Conservation (phyloP, 345 rosid genomes). For the Eucalyptus pauciflora region DNA sequence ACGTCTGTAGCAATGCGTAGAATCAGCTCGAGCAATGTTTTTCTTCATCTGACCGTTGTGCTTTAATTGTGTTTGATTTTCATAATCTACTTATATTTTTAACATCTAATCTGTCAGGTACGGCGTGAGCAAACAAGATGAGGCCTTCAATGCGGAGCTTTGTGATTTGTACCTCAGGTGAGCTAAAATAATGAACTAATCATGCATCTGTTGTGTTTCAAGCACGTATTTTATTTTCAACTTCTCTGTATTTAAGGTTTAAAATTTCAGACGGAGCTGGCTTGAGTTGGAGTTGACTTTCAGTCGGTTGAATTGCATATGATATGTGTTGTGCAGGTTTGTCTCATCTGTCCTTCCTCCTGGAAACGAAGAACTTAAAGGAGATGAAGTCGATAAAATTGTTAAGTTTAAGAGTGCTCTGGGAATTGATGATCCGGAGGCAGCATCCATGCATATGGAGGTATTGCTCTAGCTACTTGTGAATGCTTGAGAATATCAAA, state of each 20-base stretch:
- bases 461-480: slow-evolving; percentile 14
- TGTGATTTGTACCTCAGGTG: slow-evolving; percentile 75
- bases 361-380: slow-evolving; percentile 62
- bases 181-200: not conserved
- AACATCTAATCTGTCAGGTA: slow-evolving; percentile 22
- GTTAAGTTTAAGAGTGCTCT: slow-evolving; percentile 63
- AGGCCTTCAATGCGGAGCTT: slow-evolving; percentile 74
- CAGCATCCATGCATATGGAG: slow-evolving; percentile 97
- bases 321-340: slow-evolving; percentile 26
- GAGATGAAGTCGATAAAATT: slow-evolving; percentile 78
- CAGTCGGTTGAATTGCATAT: not conserved
- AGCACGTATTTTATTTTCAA: not conserved
- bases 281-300: not conserved
- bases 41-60: not conserved
- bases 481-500: not conserved
- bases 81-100: not conserved
- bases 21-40: not conserved
- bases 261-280: not conserved
- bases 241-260: not conserved
- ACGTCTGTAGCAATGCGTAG: not conserved
- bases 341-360: slow-evolving; percentile 75
- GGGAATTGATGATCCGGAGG: slow-evolving; percentile 96
- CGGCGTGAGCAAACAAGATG: slow-evolving; percentile 86
- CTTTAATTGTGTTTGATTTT: not conserved
- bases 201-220: not conserved